phyloP scores from a whole-genome alignment of 768 basidiomycete genomes.

The Mycena rebaudengoi region DNA sequence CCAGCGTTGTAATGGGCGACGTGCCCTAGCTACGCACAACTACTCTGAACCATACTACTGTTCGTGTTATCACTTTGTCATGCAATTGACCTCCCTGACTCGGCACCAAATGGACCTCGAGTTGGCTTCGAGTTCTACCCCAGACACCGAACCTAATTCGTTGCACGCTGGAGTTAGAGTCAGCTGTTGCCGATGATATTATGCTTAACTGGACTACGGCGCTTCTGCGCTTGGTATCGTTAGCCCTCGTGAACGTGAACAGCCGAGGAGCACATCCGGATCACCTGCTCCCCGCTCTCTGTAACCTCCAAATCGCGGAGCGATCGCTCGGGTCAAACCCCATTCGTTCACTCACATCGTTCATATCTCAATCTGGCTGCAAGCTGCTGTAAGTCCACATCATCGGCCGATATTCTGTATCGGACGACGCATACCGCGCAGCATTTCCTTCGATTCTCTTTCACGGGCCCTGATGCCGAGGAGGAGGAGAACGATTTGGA shows the following conservation, averaged over 20 bases:
- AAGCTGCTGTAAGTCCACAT: neutral
- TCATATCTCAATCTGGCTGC: slow-evolving; percentile 1
- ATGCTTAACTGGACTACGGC: too few species aligned
- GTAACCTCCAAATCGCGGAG: neutral
- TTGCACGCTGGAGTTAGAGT: neutral
- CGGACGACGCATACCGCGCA: neutral
- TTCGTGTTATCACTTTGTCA: too few species aligned
- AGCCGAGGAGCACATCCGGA: neutral
- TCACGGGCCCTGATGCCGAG: too few species aligned
- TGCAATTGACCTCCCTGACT: neutral
- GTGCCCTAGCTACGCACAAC: too few species aligned
- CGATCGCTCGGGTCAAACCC: neutral
- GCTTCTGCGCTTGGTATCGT: neutral
- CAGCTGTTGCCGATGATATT: neutral
- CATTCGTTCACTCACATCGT: neutral
- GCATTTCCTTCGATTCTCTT: neutral
- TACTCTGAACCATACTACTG: too few species aligned
- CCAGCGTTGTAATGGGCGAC: too few species aligned
- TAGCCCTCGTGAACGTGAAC: neutral
- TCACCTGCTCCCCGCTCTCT: neutral
- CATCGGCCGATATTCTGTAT: neutral
- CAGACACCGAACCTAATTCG: neutral
- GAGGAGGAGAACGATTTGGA: too few species aligned
- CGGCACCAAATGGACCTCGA: neutral
- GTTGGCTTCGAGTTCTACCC: neutral